A percentile compares a stretch with the other conserved stretches of the same genome.
Evolutionary conservation across 345 rosid species (phyloP).

Genomic region (Luvunga scandens): DNA sequence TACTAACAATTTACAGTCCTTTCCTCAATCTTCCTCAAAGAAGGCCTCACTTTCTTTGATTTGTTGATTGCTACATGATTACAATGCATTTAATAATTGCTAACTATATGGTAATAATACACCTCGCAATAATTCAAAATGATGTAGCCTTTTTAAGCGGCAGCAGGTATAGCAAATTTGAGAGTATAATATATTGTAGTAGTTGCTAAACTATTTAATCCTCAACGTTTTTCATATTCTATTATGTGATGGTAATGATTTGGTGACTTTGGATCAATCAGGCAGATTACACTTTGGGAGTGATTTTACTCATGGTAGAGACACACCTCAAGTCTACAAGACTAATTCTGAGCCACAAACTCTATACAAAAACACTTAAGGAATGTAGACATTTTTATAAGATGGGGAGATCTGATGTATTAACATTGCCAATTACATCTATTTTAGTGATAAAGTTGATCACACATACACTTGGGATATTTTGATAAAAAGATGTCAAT

Average conservation of each 20-base stretch:
- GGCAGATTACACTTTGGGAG: not conserved
- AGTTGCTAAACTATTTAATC: not conserved
- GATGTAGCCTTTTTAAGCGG: conserved; percentile 13
- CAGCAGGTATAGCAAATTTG: conserved; percentile 21
- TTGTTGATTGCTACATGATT: not conserved
- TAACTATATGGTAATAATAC: not conserved
- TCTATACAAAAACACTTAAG: no score
- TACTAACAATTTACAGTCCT: no score
- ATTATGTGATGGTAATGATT: not conserved
- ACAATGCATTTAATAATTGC: not conserved
- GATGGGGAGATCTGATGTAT: no score
- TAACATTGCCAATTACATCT: no score
- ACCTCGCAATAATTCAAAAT: not conserved
- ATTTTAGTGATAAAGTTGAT: no score
- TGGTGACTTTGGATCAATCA: not conserved
- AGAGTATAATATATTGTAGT: not conserved
- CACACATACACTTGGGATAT: no score
- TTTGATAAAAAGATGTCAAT: no score
- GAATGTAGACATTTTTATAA: no score
- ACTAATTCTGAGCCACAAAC: no score
- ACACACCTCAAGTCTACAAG: no score
- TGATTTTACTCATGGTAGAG: not conserved
- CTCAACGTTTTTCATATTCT: not conserved
- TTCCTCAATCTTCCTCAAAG: no score
- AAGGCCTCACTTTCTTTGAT: not conserved